Percentiles rank a stretch among this genome's conserved stretches.
These are phyloP conservation scores for Bipolaris sorokiniana DNA, from an alignment of 2,329 filamentous ascomycete species.

Conservation along the genomic window DNA sequence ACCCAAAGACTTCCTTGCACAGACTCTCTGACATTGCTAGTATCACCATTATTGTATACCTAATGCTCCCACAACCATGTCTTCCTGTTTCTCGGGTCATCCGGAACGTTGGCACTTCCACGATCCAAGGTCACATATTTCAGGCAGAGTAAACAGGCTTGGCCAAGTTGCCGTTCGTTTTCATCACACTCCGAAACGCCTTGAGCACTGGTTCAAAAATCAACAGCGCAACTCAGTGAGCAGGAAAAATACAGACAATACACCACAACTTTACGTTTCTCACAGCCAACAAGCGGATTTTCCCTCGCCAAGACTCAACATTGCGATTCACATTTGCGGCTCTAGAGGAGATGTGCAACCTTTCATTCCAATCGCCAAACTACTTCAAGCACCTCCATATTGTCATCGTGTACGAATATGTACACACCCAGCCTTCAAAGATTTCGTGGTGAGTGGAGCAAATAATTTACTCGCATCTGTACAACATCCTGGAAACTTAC, in stretches of 20 bases:
- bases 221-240: constrained; percentile 9
- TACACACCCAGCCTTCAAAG: constrained; percentile 34
- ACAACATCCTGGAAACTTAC: background rate
- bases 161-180: constrained; percentile 28
- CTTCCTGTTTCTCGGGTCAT: background rate
- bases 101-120: background rate
- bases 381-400: constrained; percentile 46
- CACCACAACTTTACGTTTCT: background rate
- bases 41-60: background rate
- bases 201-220: constrained; percentile 28
- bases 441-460: constrained; percentile 22
- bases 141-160: constrained; percentile 20
- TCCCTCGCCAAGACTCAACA: constrained; percentile 49
- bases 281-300: constrained; percentile 2
- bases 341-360: constrained; percentile 64
- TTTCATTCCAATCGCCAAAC: constrained; percentile 63
- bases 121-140: background rate
- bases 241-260: background rate
- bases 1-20: background rate
- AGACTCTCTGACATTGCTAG: background rate
- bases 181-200: constrained; percentile 21
- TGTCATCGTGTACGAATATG: constrained; percentile 39
- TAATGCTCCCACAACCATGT: background rate
- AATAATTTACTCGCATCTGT: too few relatives aligned
- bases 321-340: constrained; percentile 63